phyloP scores from a whole-genome alignment of 805 yeast species.

The Pichia sporocuriosa region DNA sequence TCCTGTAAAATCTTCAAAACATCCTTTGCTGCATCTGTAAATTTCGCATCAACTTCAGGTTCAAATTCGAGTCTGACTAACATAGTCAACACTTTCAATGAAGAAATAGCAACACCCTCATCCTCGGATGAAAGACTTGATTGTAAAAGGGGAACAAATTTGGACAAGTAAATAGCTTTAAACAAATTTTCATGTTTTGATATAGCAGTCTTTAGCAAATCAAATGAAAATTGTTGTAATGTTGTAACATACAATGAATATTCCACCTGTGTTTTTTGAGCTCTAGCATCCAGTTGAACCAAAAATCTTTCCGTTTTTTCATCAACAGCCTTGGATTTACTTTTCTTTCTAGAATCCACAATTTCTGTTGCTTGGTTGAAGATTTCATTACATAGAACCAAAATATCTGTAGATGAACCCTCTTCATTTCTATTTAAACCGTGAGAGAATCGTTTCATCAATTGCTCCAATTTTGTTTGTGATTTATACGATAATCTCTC shows the following conservation, averaged over 20 bases:
- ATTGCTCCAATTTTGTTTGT: slow-evolving; percentile 71
- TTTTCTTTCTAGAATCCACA: slow-evolving; percentile 16
- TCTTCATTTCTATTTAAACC: slow-evolving; percentile 73
- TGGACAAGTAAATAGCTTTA: slow-evolving; percentile 53
- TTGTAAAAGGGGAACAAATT: slow-evolving; percentile 69
- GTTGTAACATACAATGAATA: slow-evolving; percentile 50
- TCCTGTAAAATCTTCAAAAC: slow-evolving; percentile 62
- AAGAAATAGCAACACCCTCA: slow-evolving; percentile 69
- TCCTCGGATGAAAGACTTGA: slow-evolving; percentile 54
- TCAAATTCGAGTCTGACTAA: slow-evolving; percentile 58
- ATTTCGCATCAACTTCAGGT: slow-evolving; percentile 41
- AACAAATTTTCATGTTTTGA: slow-evolving; percentile 54
- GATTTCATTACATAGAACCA: slow-evolving; percentile 69
- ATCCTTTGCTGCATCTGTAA: slow-evolving; percentile 54
- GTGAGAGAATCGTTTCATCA: slow-evolving; percentile 66
- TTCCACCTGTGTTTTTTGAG: slow-evolving; percentile 46
- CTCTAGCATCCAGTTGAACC: slow-evolving; percentile 63
- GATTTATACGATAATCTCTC: slow-evolving; percentile 62
- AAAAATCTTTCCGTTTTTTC: slow-evolving; percentile 51
- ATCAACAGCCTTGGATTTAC: slow-evolving; percentile 16
- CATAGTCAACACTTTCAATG: slow-evolving; percentile 56
- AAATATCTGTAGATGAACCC: slow-evolving; percentile 46
- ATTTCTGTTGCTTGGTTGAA: slow-evolving; percentile 44
- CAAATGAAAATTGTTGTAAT: slow-evolving; percentile 70
- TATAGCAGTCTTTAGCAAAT: slow-evolving; percentile 65